Evolutionary conservation across 805 yeast species (phyloP), one percentile per base, ranked within the genome.

Genomic region (Metschnikowia drakensbergensis): DNA sequence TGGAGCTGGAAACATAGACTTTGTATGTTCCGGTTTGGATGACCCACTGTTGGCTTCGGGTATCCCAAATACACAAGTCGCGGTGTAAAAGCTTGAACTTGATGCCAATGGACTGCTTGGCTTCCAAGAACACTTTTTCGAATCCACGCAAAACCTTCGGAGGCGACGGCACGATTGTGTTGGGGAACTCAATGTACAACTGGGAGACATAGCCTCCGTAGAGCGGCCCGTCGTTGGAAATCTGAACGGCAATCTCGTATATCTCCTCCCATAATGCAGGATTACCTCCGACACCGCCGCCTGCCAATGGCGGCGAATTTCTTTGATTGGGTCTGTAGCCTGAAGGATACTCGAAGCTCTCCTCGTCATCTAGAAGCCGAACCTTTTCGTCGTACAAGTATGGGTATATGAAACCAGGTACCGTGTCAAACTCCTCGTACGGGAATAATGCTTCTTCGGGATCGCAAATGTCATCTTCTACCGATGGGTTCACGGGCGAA

Each of bases 241-340:
- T 71, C 22, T 58, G 62, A 2, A 75, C 81, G 31, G 64, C 62
- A 3, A 78, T 79, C 42, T 69, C 61, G 54, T 77, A 77, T 40
- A 77, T 62, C 1, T 65, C 65, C 38, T 79, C 79, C 84, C 84
- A 82, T 34, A 81, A 66, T 0, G 79, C 83, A 5, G 81, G 81
- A 59, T 81, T 80, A 1, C 86, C 85, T 0, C 84, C 85, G 22
- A 76, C 53, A 0, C 79, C 80, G 22, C 86, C 86, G 6, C 77
- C 76, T 3, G 69, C 61, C 11, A 71, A 53, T 1, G 74, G 71
- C 0, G 75, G 75, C 33, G 61, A 64, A 27, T 60, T 54, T 47
- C 65, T 67, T 29, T 65, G 67, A 26, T 66, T 66, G 3, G 75
- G 70, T 22, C 56, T 50, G 40, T 68, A 71, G 1, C 74, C 73